Evolutionary conservation across 352 stramenopile genomes (phyloP).

Genomic region (Pythium myriotylum): DNA sequence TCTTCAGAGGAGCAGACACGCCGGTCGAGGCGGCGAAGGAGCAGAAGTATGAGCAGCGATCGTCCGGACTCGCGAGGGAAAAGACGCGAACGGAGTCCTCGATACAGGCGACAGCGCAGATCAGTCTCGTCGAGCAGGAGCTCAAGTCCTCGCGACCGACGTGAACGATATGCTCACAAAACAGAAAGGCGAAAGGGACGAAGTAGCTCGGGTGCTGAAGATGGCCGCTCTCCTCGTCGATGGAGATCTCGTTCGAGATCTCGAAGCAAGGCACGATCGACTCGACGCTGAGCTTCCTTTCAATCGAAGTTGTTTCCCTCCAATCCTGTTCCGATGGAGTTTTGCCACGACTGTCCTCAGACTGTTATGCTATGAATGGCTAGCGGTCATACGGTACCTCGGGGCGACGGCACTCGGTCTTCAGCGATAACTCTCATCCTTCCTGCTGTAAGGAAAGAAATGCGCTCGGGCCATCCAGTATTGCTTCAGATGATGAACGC

Average conservation of each 20-base stretch:
- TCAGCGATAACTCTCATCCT: too few relatives aligned
- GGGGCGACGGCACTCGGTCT: too few relatives aligned
- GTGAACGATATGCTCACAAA: background rate
- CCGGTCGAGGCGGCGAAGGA: background rate
- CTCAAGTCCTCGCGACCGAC: constrained; percentile 2
- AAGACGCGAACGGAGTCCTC: background rate
- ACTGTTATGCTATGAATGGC: too few relatives aligned
- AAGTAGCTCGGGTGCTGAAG: background rate
- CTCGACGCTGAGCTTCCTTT: background rate
- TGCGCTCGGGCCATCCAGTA: constrained; percentile 36
- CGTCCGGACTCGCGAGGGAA: background rate
- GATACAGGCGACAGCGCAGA: constrained; percentile 1
- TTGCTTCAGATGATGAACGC: constrained; percentile 32
- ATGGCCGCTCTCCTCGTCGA: constrained; percentile 9
- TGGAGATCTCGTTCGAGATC: constrained; percentile 9
- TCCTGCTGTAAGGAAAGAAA: constrained; percentile 20
- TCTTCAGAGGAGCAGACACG: background rate
- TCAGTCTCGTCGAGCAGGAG: constrained; percentile 3
- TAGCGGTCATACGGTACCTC: too few relatives aligned
- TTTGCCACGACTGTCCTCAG: too few relatives aligned
- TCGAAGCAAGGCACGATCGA: background rate
- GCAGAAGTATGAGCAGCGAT: constrained; percentile 5
- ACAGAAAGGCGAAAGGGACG: background rate
- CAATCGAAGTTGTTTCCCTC: too few relatives aligned
- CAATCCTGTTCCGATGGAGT: too few relatives aligned